Percentiles rank a stretch among this genome's conserved stretches.
phyloP scores from a whole-genome alignment of 306 rosid species.

The Vicia villosa region DNA sequence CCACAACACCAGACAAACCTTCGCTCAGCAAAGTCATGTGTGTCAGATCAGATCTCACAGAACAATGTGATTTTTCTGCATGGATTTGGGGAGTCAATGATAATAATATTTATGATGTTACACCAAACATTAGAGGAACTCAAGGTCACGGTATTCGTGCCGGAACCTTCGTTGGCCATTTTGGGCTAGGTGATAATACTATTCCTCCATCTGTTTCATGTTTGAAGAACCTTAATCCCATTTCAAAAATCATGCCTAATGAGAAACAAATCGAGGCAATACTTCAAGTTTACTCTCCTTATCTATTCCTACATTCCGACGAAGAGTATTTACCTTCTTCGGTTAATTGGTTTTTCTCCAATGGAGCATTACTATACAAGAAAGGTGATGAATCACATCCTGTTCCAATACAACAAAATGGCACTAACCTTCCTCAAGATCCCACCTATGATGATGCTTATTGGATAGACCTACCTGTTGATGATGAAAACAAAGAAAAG shows the following conservation, averaged over 20 bases:
- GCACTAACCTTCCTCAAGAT: conserved; percentile 75
- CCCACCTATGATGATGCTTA: conserved; percentile 62
- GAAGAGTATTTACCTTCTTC: conserved; percentile 67
- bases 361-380: conserved; percentile 60
- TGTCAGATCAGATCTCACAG: conserved; percentile 62
- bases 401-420: conserved; percentile 45
- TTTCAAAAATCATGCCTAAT: conserved; percentile 54
- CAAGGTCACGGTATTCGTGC: conserved; percentile 48
- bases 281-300: conserved; percentile 55
- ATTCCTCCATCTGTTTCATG: conserved; percentile 48
- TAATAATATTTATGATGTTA: conserved; percentile 48
- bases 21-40: conserved; percentile 56
- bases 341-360: conserved; percentile 62
- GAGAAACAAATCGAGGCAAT: conserved; percentile 49
- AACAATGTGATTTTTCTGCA: conserved; percentile 44
- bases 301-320: conserved; percentile 60
- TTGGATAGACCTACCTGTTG: conserved; percentile 72
- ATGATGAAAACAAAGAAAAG: conserved; percentile 47
- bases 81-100: conserved; percentile 65
- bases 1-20: conserved; percentile 60
- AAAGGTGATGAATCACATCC: conserved; percentile 60
- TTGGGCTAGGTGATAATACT: conserved; percentile 10
- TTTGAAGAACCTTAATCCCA: conserved; percentile 51
- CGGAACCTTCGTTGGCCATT: conserved; percentile 58
- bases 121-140: conserved; percentile 53